phyloP scores from a whole-genome alignment of 148 eudicot genomes.

The Fagopyrum esculentum region DNA sequence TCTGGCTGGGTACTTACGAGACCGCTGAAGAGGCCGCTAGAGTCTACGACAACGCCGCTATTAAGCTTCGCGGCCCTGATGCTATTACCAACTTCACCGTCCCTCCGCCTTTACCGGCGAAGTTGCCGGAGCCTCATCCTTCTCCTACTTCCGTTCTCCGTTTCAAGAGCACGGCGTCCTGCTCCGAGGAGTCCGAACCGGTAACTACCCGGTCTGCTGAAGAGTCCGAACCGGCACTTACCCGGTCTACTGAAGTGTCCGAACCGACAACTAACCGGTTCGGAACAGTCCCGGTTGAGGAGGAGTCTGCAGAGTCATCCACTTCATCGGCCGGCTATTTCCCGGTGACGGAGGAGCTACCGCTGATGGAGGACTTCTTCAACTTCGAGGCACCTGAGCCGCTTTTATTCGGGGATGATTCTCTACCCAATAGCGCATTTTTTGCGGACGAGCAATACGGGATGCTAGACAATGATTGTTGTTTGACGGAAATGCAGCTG shows the following conservation, averaged over 20 bases:
- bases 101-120: constrained; percentile 24
- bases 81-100: constrained; percentile 64
- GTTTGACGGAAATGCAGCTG: constrained; percentile 22
- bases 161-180: neutral
- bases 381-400: constrained; percentile 44
- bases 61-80: constrained; percentile 79
- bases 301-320: neutral
- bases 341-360: constrained; percentile 21
- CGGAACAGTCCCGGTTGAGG: neutral
- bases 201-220: neutral
- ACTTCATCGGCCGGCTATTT: constrained; percentile 1
- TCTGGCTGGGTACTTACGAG: constrained; percentile 86
- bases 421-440: neutral
- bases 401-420: constrained; percentile 18
- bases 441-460: neutral
- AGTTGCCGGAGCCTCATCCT: constrained; percentile 18
- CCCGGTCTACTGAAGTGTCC: neutral
- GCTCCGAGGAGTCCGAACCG: constrained; percentile 3
- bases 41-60: constrained; percentile 88
- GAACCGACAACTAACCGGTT: neutral
- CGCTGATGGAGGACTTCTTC: constrained; percentile 37
- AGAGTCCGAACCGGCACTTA: neutral
- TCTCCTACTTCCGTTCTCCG: constrained; percentile 8
- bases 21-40: constrained; percentile 91
- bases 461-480: constrained; percentile 21